A percentile compares a stretch with the other conserved stretches of the same genome.
Evolutionary conservation across 106 monocot genomes (phyloP).

Genomic region (Apostasia ramifera): DNA sequence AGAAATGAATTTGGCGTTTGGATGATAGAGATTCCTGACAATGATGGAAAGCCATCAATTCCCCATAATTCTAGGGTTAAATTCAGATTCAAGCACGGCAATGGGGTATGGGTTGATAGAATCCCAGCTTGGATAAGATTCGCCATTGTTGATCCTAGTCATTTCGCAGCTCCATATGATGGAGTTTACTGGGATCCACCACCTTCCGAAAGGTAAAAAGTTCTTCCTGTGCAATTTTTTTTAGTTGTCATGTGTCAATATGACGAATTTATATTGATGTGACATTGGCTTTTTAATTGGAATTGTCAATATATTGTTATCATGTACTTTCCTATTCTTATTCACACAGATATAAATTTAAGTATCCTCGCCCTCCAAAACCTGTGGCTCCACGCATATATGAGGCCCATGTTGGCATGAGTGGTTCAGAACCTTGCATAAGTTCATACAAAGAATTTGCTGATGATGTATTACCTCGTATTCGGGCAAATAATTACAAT

Average conservation of each 20-base stretch:
- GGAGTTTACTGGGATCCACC: constrained; percentile 95
- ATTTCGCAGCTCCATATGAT: constrained; percentile 87
- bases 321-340: background rate
- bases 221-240: background rate
- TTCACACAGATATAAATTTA: constrained; percentile 60
- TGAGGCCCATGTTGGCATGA: constrained; percentile 98
- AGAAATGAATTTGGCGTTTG: constrained; percentile 88
- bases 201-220: constrained; percentile 57
- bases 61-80: constrained; percentile 86
- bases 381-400: constrained; percentile 78
- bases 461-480: constrained; percentile 72
- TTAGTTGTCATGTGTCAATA: too few species aligned
- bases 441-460: constrained; percentile 87
- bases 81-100: constrained; percentile 75
- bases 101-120: constrained; percentile 76
- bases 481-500: constrained; percentile 77
- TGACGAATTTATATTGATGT: too few species aligned
- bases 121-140: constrained; percentile 94
- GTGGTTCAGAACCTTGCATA: constrained; percentile 58
- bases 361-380: constrained; percentile 65
- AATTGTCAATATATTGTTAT: too few species aligned
- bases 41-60: constrained; percentile 46
- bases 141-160: constrained; percentile 60
- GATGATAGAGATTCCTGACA: constrained; percentile 56
- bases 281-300: too few species aligned